A percentile compares a stretch with the other conserved stretches of the same genome.
These are phyloP conservation scores for Fomitopsis serialis DNA, from an alignment of 768 basidiomycete species.

Conservation along the genomic window DNA sequence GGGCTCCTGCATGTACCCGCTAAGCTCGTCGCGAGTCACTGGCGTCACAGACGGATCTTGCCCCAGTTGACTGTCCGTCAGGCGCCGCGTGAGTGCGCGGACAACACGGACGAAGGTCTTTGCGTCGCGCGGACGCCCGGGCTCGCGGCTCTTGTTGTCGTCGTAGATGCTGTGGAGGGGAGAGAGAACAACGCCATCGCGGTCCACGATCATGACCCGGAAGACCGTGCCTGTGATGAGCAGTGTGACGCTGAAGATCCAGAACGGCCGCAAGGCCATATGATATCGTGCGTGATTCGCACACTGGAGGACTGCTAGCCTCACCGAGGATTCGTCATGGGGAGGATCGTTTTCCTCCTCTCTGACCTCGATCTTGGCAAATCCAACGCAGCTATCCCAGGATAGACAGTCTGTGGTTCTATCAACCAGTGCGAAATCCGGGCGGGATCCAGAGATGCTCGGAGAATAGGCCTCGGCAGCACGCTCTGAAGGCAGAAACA, in stretches of 20 bases:
- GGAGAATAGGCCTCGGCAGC: neutral
- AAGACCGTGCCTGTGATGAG: slow-evolving; percentile 26
- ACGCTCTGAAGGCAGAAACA: neutral
- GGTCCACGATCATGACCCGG: slow-evolving; percentile 27
- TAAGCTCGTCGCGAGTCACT: too few relatives aligned
- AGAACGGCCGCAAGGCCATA: slow-evolving; percentile 24
- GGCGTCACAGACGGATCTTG: slow-evolving; percentile 4
- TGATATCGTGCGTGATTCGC: slow-evolving; percentile 24
- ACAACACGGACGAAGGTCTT: slow-evolving; percentile 22
- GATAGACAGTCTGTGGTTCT: neutral
- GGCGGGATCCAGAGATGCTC: neutral
- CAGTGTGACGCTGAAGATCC: slow-evolving; percentile 23
- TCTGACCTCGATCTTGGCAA: neutral
- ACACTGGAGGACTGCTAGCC: slow-evolving; percentile 1
- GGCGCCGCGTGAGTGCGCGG: slow-evolving; percentile 8
- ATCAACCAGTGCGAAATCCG: neutral
- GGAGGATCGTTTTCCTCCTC: neutral
- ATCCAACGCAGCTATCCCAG: neutral
- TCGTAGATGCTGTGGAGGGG: slow-evolving; percentile 12
- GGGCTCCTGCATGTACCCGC: too few relatives aligned
- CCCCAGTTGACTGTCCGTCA: slow-evolving; percentile 4
- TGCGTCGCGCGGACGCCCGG: slow-evolving; percentile 1
- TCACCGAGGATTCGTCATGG: neutral
- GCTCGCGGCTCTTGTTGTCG: neutral
- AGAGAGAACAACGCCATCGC: slow-evolving; percentile 23